Evolutionary conservation across 106 monocot genomes (phyloP).

Genomic region (Phalaenopsis equestris): DNA sequence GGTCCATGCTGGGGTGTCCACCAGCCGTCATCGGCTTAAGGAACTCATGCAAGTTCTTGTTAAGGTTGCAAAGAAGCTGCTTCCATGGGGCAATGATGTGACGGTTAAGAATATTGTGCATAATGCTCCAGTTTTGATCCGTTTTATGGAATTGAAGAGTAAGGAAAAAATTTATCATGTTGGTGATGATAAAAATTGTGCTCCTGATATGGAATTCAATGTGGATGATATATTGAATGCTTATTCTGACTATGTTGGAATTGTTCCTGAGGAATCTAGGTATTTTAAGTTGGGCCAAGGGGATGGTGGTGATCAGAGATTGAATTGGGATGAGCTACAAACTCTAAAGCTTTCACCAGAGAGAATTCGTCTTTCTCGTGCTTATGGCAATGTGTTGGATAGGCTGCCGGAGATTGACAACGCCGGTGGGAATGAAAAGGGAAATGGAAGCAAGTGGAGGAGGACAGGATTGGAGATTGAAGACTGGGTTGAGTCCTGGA

Average conservation of each 20-base stretch:
- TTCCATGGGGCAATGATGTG: slow-evolving; percentile 71
- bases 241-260: neutral
- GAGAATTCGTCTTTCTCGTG: slow-evolving; percentile 13
- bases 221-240: slow-evolving; percentile 12
- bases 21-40: slow-evolving; percentile 33
- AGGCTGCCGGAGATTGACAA: slow-evolving; percentile 16
- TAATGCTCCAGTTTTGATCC: slow-evolving; percentile 44
- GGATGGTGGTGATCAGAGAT: neutral
- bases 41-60: slow-evolving; percentile 47
- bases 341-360: slow-evolving; percentile 33
- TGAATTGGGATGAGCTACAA: slow-evolving; percentile 11
- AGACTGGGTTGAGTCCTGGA: slow-evolving; percentile 14
- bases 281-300: slow-evolving; percentile 20
- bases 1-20: slow-evolving; percentile 29
- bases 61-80: slow-evolving; percentile 34
- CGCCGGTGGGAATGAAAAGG: slow-evolving; percentile 16
- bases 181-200: neutral
- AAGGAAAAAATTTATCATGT: slow-evolving; percentile 10
- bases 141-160: slow-evolving; percentile 60
- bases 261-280: slow-evolving; percentile 22
- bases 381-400: slow-evolving; percentile 32
- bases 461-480: slow-evolving; percentile 23
- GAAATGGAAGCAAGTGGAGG: slow-evolving; percentile 21
- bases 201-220: neutral
- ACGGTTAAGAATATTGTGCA: slow-evolving; percentile 48